Evolutionary conservation across 371 early-diverging fungal species (phyloP).

Genomic region (Zopfochytrium polystomum): DNA sequence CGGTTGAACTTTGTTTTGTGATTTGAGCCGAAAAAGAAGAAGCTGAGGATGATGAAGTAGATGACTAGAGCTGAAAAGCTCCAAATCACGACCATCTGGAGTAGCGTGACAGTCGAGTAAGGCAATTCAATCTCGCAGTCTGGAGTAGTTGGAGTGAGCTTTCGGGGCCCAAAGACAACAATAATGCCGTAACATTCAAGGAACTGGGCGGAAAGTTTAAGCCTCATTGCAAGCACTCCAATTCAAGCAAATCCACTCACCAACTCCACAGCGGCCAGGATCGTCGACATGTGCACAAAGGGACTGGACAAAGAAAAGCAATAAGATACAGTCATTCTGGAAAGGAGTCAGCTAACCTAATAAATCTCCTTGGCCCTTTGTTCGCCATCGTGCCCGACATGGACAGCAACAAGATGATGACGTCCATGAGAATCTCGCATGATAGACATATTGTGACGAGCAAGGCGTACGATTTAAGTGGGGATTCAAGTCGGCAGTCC

Average conservation of each 20-base stretch:
- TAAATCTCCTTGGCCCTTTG: slow-evolving; percentile 26
- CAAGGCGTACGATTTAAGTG: slow-evolving; percentile 15
- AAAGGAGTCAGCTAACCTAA: slow-evolving; percentile 21
- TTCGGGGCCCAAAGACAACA: slow-evolving; percentile 24
- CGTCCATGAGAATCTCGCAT: slow-evolving; percentile 20
- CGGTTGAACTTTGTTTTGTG: slow-evolving; percentile 10
- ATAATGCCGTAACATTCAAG: slow-evolving; percentile 23
- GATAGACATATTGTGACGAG: slow-evolving; percentile 8
- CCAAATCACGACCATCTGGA: slow-evolving; percentile 37
- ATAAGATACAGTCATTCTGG: background rate
- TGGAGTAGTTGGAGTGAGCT: background rate
- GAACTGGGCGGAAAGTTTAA: background rate
- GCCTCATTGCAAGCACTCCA: too few species aligned
- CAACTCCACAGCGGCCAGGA: slow-evolving; percentile 18
- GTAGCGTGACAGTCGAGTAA: slow-evolving; percentile 11
- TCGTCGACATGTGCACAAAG: slow-evolving; percentile 15
- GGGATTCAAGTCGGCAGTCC: slow-evolving; percentile 19
- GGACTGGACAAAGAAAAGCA: too few species aligned
- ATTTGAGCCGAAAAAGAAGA: slow-evolving; percentile 17
- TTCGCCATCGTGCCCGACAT: slow-evolving; percentile 31
- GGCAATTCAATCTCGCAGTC: slow-evolving; percentile 5
- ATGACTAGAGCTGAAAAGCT: slow-evolving; percentile 17
- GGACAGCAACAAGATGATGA: slow-evolving; percentile 24
- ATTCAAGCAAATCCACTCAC: too few species aligned
- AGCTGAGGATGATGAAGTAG: slow-evolving; percentile 25